These are phyloP conservation scores for Yamadazyma mexicana DNA, from an alignment of 1,139 yeast genomes.

Conservation along the genomic window DNA sequence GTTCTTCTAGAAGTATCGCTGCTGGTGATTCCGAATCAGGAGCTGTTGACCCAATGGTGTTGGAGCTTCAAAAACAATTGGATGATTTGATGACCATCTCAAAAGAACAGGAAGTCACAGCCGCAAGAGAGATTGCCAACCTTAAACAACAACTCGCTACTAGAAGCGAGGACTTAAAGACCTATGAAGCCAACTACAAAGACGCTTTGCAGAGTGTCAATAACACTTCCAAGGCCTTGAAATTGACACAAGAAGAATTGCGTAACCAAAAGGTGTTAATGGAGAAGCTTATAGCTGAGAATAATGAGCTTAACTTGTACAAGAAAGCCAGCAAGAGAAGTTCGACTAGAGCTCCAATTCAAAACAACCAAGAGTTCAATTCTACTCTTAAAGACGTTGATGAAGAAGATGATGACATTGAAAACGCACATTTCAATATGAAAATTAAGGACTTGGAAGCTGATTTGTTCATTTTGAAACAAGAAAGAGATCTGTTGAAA, in stretches of 20 bases:
- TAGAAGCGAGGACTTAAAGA: constrained; percentile 33
- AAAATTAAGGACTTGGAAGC: constrained; percentile 83
- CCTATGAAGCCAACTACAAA: constrained; percentile 56
- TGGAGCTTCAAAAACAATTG: constrained; percentile 48
- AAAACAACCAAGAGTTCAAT: constrained; percentile 14
- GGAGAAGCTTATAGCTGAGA: constrained; percentile 59
- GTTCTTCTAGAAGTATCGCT: constrained; percentile 6
- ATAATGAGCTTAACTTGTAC: constrained; percentile 66
- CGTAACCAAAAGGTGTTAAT: constrained; percentile 57
- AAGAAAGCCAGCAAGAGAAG: constrained; percentile 41
- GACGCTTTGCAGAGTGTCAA: constrained; percentile 71
- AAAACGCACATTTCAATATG: constrained; percentile 69
- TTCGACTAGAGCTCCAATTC: constrained; percentile 26
- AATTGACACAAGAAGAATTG: constrained; percentile 70
- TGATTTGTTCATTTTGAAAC: constrained; percentile 74
- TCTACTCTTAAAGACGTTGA: constrained; percentile 20
- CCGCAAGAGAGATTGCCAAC: constrained; percentile 32
- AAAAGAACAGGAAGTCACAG: constrained; percentile 37
- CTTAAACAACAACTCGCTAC: constrained; percentile 40
- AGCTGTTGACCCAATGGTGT: constrained; percentile 29
- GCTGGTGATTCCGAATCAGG: constrained; percentile 6
- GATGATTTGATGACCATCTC: constrained; percentile 44
- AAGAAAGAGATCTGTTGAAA: constrained; percentile 80
- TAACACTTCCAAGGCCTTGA: constrained; percentile 74
- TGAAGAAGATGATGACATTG: constrained; percentile 53